These are phyloP conservation scores for Lithospermum erythrorhizon DNA, from an alignment of 257 asterid species.

Conservation along the genomic window DNA sequence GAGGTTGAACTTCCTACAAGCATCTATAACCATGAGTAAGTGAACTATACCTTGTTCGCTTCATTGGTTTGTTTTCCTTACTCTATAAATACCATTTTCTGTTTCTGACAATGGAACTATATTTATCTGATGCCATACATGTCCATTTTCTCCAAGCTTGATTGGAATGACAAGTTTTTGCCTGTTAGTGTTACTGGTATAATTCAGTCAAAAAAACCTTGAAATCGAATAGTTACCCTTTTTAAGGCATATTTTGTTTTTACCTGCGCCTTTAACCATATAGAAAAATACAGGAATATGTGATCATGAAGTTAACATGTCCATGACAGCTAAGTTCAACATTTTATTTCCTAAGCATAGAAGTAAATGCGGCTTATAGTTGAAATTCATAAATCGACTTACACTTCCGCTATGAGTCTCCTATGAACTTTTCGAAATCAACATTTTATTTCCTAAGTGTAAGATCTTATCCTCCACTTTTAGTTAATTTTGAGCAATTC, in stretches of 20 bases:
- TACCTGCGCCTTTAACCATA: no score
- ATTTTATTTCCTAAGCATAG: no score
- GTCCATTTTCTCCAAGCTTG: not conserved
- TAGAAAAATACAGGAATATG: no score
- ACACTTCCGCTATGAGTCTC: not conserved
- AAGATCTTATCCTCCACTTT: not conserved
- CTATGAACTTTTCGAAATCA: not conserved
- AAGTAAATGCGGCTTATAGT: no score
- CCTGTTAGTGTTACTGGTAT: no score
- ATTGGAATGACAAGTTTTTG: not conserved
- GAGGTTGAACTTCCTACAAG: constrained; percentile 57
- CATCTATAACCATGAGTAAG: constrained; percentile 91
- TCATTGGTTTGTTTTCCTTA: not conserved
- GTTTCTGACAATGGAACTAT: not conserved
- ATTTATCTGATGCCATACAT: not conserved
- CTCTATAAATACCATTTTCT: constrained; percentile 1
- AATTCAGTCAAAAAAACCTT: no score
- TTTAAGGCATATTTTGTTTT: no score
- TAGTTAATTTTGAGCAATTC: constrained; percentile 2
- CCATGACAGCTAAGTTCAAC: no score
- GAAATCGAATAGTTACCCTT: no score
- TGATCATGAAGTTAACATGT: no score
- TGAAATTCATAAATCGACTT: no score
- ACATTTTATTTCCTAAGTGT: not conserved
- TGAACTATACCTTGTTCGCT: not conserved